A percentile compares a stretch with the other conserved stretches of the same genome.
Evolutionary conservation across 75 land plant genomes (phyloP).

Genomic region (Selaginella tamariscina): DNA sequence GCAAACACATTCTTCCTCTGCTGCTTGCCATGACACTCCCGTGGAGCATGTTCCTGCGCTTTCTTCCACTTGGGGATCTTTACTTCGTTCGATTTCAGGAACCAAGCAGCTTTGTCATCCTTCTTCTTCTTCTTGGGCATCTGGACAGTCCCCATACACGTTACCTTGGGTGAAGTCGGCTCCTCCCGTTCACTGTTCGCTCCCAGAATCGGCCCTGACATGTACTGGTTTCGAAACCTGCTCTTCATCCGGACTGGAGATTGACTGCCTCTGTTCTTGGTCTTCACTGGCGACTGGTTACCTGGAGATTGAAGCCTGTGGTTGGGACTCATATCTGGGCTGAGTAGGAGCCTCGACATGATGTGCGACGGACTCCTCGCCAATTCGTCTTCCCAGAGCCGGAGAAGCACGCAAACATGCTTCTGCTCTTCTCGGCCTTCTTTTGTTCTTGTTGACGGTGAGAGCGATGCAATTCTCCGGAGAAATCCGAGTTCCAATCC

Average conservation of each 20-base stretch:
- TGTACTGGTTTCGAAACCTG: not conserved
- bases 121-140: not conserved
- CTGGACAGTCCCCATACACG: not conserved
- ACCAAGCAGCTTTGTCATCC: not conserved
- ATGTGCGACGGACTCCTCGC: not conserved
- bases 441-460: not conserved
- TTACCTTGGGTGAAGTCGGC: not conserved
- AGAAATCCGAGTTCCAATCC: not conserved
- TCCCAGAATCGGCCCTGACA: not conserved
- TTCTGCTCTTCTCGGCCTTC: not conserved
- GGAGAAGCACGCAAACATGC: not conserved
- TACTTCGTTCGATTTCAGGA: not conserved
- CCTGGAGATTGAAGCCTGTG: not conserved
- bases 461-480: not conserved
- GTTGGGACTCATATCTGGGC: not conserved
- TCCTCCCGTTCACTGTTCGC: not conserved
- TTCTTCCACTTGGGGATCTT: not conserved
- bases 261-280: not conserved
- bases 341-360: not conserved
- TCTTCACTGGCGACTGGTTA: not conserved
- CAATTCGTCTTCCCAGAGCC: not conserved
- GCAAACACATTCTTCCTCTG: too few relatives aligned
- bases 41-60: not conserved
- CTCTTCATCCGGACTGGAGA: not conserved
- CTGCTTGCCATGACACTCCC: too few relatives aligned